These are phyloP conservation scores for Phytophthora pini DNA, from an alignment of 352 stramenopile genomes.

Conservation along the genomic window DNA sequence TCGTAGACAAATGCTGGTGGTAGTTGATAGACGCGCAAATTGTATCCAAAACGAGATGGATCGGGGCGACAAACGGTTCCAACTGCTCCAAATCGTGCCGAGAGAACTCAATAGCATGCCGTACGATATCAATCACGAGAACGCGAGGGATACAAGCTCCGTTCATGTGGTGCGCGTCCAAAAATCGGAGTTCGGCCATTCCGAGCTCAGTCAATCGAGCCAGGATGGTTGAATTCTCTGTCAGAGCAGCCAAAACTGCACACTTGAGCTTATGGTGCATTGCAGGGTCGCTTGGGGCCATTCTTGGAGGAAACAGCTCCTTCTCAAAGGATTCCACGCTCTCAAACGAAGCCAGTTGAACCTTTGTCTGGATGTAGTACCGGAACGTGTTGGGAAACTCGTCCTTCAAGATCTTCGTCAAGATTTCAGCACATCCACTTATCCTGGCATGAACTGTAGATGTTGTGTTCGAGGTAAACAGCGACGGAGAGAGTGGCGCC, in stretches of 20 bases:
- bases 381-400: slow-evolving; percentile 82
- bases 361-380: slow-evolving; percentile 72
- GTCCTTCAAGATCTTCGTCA: slow-evolving; percentile 68
- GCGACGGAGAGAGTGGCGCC: slow-evolving; percentile 23
- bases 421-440: slow-evolving; percentile 71
- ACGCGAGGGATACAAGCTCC: slow-evolving; percentile 52
- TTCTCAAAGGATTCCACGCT: slow-evolving; percentile 74
- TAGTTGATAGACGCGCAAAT: slow-evolving; percentile 81
- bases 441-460: slow-evolving; percentile 58
- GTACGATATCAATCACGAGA: slow-evolving; percentile 68
- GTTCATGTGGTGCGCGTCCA: slow-evolving; percentile 64
- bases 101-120: slow-evolving; percentile 60
- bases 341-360: slow-evolving; percentile 78
- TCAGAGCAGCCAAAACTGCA: slow-evolving; percentile 54
- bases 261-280: slow-evolving; percentile 69
- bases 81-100: slow-evolving; percentile 45
- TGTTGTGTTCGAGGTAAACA: slow-evolving; percentile 49
- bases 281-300: slow-evolving; percentile 52
- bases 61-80: slow-evolving; percentile 53
- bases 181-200: slow-evolving; percentile 67
- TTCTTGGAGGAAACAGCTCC: slow-evolving; percentile 66
- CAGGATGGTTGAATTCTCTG: slow-evolving; percentile 55
- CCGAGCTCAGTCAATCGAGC: slow-evolving; percentile 60
- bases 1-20: slow-evolving; percentile 76
- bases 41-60: slow-evolving; percentile 62